These are phyloP conservation scores for Mycena haematopus DNA, from an alignment of 768 basidiomycete species.

Conservation along the genomic window DNA sequence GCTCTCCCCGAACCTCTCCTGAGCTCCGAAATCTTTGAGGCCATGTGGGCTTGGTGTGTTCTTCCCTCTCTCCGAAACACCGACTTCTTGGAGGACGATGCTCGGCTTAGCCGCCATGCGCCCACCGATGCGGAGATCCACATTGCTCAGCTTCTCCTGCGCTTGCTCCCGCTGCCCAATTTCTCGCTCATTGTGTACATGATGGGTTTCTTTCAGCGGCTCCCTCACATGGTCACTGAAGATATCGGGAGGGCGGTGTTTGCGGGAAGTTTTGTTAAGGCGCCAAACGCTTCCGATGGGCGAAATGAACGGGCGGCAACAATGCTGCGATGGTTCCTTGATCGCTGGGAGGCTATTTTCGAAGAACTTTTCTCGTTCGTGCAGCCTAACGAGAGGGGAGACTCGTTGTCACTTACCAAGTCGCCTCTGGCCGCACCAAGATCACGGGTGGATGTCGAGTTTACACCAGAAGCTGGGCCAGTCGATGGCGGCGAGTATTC, in stretches of 20 bases:
- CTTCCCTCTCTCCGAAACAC: constrained; percentile 31
- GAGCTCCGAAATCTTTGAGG: constrained; percentile 41
- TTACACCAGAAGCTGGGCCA: neutral
- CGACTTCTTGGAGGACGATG: constrained; percentile 30
- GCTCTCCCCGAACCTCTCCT: constrained; percentile 49
- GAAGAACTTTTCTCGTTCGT: constrained; percentile 37
- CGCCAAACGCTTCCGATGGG: constrained; percentile 19
- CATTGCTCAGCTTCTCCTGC: constrained; percentile 44
- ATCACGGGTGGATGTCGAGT: neutral
- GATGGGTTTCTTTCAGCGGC: constrained; percentile 52
- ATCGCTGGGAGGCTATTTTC: constrained; percentile 42
- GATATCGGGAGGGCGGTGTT: constrained; percentile 45
- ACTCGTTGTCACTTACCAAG: no score
- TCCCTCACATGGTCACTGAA: constrained; percentile 39
- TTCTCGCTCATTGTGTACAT: constrained; percentile 52
- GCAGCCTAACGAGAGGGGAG: constrained; percentile 13
- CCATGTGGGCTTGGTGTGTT: constrained; percentile 45
- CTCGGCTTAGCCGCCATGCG: constrained; percentile 26
- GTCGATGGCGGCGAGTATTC: neutral
- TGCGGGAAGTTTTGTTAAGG: constrained; percentile 33
- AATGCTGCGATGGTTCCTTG: constrained; percentile 44
- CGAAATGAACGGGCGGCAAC: constrained; percentile 31
- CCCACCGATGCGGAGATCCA: constrained; percentile 32
- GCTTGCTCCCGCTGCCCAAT: constrained; percentile 50
- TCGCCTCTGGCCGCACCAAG: neutral